phyloP scores from a whole-genome alignment of 305 asterid genomes.

The Solanum hybrid region DNA sequence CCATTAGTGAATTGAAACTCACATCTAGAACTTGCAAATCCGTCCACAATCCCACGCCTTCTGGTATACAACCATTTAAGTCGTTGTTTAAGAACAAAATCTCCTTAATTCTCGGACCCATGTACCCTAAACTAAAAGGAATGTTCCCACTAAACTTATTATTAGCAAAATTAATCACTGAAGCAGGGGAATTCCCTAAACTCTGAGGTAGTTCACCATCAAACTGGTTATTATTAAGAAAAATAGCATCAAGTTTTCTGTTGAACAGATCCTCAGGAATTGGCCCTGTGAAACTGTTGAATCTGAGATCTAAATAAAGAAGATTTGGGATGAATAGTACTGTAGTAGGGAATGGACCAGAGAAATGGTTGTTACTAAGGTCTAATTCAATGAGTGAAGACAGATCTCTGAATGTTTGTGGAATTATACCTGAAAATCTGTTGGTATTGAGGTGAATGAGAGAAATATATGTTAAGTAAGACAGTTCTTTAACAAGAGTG shows the following conservation, averaged over 20 bases:
- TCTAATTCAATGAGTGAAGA: conserved; percentile 53
- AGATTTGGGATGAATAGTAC: conserved; percentile 45
- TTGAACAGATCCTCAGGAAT: conserved; percentile 62
- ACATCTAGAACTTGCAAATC: conserved; percentile 64
- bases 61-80: conserved; percentile 73
- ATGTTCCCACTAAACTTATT: conserved; percentile 53
- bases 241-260: conserved; percentile 67
- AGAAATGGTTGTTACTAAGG: conserved; percentile 72
- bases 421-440: conserved; percentile 57
- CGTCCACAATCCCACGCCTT: conserved; percentile 72
- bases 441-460: conserved; percentile 72
- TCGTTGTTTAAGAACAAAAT: conserved; percentile 70
- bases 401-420: conserved; percentile 36
- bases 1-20: conserved; percentile 54
- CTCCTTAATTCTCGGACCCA: conserved; percentile 48
- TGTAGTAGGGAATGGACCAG: conserved; percentile 56
- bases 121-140: conserved; percentile 58
- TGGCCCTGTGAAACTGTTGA: conserved; percentile 60
- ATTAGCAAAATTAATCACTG: conserved; percentile 65
- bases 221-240: conserved; percentile 67
- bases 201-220: conserved; percentile 51
- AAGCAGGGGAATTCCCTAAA: conserved; percentile 72
- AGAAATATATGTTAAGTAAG: conserved; percentile 39
- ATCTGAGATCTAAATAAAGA: conserved; percentile 66
- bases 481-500: conserved; percentile 46